Conservation (phyloP, 1,284 basidiomycete species). For the Cerrena zonata region DNA sequence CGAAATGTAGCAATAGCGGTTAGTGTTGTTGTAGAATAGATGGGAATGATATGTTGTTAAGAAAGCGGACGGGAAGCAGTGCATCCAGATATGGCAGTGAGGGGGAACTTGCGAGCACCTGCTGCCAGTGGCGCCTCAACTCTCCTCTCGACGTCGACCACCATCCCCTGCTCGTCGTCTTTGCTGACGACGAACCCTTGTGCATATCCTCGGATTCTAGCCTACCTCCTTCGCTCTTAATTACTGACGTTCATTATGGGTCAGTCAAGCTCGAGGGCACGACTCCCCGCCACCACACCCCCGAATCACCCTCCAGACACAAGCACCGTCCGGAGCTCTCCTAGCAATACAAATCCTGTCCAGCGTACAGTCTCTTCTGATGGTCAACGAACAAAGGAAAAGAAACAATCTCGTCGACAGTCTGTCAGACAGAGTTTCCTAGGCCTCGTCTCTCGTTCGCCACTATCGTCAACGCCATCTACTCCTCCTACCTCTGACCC, state of each 20-base stretch:
- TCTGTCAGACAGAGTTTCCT: conserved; percentile 22
- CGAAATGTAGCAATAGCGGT: conserved; percentile 57
- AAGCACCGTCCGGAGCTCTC: background rate
- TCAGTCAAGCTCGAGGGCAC: conserved; percentile 14
- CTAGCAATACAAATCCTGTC: background rate
- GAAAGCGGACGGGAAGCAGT: background rate
- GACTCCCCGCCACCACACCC: conserved; percentile 5
- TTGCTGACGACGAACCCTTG: conserved; percentile 8
- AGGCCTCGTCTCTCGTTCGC: conserved; percentile 14
- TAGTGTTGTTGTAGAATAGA: conserved; percentile 18
- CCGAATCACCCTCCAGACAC: conserved; percentile 2
- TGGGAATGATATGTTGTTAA: background rate
- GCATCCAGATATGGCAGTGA: conserved; percentile 1
- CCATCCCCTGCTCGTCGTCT: conserved; percentile 10
- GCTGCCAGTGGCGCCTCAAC: conserved; percentile 2
- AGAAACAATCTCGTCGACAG: conserved; percentile 6
- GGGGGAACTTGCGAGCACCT: conserved; percentile 1
- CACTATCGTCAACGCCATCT: conserved; percentile 14
- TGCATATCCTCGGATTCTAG: conserved; percentile 4
- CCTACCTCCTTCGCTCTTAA: conserved; percentile 5
- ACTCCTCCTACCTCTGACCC: conserved; percentile 4
- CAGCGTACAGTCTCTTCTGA: background rate
- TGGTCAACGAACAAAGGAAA: background rate
- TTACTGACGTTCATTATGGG: conserved; percentile 11
- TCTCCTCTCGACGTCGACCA: conserved; percentile 4